Conservation (phyloP, 768 basidiomycete species). For the Phanerodontia chrysosporium region DNA sequence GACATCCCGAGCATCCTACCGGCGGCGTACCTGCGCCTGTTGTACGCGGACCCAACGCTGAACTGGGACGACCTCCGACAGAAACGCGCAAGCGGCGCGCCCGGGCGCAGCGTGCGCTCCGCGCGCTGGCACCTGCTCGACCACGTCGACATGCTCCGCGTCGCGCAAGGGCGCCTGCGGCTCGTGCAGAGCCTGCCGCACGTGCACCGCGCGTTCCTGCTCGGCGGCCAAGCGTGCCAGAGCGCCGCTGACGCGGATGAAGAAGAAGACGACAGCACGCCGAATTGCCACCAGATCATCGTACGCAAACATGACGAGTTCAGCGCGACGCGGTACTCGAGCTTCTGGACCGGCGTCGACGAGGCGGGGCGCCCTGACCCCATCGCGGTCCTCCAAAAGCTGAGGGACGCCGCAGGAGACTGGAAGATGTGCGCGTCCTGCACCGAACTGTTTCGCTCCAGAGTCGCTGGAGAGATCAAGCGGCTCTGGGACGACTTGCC, state of each 20-base stretch:
- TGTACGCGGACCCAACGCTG: not conserved
- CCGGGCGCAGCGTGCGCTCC: conserved; percentile 12
- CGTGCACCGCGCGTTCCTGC: conserved; percentile 1
- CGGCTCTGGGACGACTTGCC: not conserved
- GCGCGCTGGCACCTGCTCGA: conserved; percentile 24
- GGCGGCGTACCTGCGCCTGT: conserved; percentile 12
- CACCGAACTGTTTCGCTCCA: not conserved
- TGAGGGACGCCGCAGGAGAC: not conserved
- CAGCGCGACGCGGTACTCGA: conserved; percentile 1
- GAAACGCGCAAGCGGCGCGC: conserved; percentile 3
- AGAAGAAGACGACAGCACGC: not conserved
- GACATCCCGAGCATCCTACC: conserved; percentile 12
- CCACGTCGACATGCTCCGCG: conserved; percentile 15
- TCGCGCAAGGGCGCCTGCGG: conserved; percentile 11
- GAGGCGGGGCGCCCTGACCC: not conserved
- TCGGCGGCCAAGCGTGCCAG: not conserved
- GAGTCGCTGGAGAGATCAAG: not conserved
- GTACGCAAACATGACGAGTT: not conserved
- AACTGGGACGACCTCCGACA: not conserved
- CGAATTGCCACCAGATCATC: conserved; percentile 1
- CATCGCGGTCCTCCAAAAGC: not conserved
- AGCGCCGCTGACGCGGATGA: not conserved
- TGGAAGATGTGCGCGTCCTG: conserved; percentile 2
- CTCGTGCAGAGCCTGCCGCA: not conserved
- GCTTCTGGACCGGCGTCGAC: conserved; percentile 2